These are phyloP conservation scores for Lentinus polychrous DNA, from an alignment of 1,284 basidiomycete species.

Conservation along the genomic window DNA sequence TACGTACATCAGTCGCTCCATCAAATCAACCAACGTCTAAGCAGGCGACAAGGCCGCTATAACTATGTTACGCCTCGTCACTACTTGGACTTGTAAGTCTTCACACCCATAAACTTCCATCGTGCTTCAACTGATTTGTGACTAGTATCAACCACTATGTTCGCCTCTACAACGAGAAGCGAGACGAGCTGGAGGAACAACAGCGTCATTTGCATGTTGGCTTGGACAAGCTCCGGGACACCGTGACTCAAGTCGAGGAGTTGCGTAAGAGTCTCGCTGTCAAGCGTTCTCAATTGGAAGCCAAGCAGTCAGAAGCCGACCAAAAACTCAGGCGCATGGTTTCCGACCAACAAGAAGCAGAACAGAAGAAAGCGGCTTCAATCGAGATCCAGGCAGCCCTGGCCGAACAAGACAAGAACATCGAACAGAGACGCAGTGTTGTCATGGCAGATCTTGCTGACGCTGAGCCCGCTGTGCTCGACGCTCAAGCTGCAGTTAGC, in stretches of 20 bases:
- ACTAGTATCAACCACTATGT: slow-evolving; percentile 95
- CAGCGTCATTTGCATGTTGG: slow-evolving; percentile 98
- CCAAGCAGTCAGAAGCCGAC: slow-evolving; percentile 93
- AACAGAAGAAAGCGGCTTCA: slow-evolving; percentile 95
- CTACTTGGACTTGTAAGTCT: slow-evolving; percentile 93
- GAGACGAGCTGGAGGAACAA: slow-evolving; percentile 98
- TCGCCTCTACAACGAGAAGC: slow-evolving; percentile 92
- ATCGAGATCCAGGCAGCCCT: slow-evolving; percentile 94
- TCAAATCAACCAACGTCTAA: slow-evolving; percentile 83
- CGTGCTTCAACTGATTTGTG: slow-evolving; percentile 9
- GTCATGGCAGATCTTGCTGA: slow-evolving; percentile 96
- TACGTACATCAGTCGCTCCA: slow-evolving; percentile 90
- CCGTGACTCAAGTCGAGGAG: slow-evolving; percentile 94
- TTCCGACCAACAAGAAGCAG: slow-evolving; percentile 95
- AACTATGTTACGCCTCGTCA: slow-evolving; percentile 98
- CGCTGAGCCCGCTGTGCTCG: slow-evolving; percentile 94
- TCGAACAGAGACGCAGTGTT: slow-evolving; percentile 80
- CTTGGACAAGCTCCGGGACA: slow-evolving; percentile 94
- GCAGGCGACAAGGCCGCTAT: slow-evolving; percentile 87
- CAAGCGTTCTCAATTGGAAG: slow-evolving; percentile 89
- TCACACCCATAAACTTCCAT: slow-evolving; percentile 1
- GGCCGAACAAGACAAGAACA: slow-evolving; percentile 85
- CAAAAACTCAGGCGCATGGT: slow-evolving; percentile 98
- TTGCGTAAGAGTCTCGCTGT: slow-evolving; percentile 92
- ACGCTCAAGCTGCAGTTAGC: slow-evolving; percentile 92